Evolutionary conservation across 345 rosid genomes (phyloP), one percentile per base, ranked within the genome.

Genomic region (Hibiscus trionum): DNA sequence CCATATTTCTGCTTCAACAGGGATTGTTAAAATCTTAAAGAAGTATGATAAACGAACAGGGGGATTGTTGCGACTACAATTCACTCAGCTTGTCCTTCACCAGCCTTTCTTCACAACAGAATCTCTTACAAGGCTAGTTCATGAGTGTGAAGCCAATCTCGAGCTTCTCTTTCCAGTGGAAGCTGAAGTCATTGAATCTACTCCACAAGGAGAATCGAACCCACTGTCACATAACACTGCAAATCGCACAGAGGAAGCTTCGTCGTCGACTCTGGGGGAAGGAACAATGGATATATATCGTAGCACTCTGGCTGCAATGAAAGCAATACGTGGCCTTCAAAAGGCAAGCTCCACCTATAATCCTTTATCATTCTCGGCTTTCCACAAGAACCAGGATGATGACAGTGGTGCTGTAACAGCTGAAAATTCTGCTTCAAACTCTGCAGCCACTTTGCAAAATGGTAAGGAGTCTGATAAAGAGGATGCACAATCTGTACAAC

Each of bases 271-370:
- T 24, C 84, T 88, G 0, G 93, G 89, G 17, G 80, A 87, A 70
- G 93, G 86, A 62, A 83, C 88, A 19, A 79, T 83, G 27, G 91
- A 88, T 77, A 83, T 91, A 21, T 93, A 93, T 70, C 84, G 93
- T 47, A 85, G 98, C 77, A 93, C 97, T 58, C 91, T 93, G 59
- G 98, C 98, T 69, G 98, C 98, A 29, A 91, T 93, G 93, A 86
- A 87, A 79, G 90, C 98, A 2, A 89, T 93, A 56, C 79, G 80
- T 44, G 96, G 98, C 72, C 91, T 93, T 73, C 91, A 81, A 73
- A 91, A 86, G 78, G 92, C 92, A 27, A 93, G 98, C 83, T 93
- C 98, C n/a, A 93, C 97, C 1, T 82, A 73, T 62, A 88, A 88
- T 77, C 98, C 98, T 1, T 63, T 89, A 59, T 93, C 96, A 0